Evolutionary conservation across 805 yeast genomes (phyloP), one percentile per base, ranked within the genome.

Genomic region (Starmerella vitae): DNA sequence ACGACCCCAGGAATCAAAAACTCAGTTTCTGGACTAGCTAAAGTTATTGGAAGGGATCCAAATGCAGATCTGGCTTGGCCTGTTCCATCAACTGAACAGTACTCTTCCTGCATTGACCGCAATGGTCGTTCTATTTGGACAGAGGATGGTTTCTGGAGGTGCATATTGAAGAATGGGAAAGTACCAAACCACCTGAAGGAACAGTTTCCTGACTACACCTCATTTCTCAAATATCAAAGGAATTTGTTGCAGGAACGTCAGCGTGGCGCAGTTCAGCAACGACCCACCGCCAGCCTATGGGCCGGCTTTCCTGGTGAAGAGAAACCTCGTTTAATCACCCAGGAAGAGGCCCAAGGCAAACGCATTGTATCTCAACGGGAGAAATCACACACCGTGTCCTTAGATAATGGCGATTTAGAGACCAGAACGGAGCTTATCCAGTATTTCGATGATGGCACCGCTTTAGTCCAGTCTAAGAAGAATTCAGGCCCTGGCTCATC

Each of bases 81-180:
- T 18, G 64, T 67, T 5, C 93, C 93, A 2, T 62, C 76, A 0
- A 27, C 35, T 2, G 57, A 66, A 36, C 69, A 72, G 44, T 82
- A 76, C 56, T 65, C 70, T 37, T 65, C 70, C 33, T 88, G 97
- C 58, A 49, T 69, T 45, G 70, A 70, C 17, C 60, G 68, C 26
- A 62, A 73, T 7, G 97, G 98, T 3, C 60, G 69, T 5, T 71
- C 83, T 0, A 76, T 74, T 10, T 88, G 96, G 95, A 93, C 84
- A 54, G 61, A 71, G 27, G 66, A 69, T 18, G 97, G 96, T 0
- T 71, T 76, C 57, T 88, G 96, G 96, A 71, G 86, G 54, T 88
- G 97, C 60, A 62, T 88, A 33, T 78, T 86, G 58, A 39, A 45
- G 28, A 43, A 41, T 38, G 1, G 24, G 12, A 10, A 8, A 7